These are phyloP conservation scores for Fraxinus excelsior DNA, from an alignment of 257 asterid genomes.

Conservation along the genomic window DNA sequence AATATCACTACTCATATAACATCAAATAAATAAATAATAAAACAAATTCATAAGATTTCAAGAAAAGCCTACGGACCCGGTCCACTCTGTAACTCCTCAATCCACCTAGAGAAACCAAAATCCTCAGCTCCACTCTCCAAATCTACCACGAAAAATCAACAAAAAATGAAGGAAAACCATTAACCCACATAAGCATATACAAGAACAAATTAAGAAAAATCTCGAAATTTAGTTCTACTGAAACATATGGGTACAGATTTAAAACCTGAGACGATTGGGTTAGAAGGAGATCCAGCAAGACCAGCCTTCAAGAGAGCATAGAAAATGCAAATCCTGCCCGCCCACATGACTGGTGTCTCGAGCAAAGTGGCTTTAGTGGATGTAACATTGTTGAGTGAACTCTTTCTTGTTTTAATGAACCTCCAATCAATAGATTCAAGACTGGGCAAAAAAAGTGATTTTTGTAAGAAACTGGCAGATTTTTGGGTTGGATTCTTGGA, in stretches of 20 bases:
- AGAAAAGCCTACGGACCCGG: conserved; percentile 64
- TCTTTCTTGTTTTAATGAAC: conserved; percentile 42
- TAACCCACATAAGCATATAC: not conserved
- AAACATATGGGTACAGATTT: not conserved
- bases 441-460: conserved; percentile 54
- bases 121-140: conserved; percentile 66
- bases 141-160: conserved; percentile 45
- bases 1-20: too few relatives aligned
- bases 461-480: conserved; percentile 38
- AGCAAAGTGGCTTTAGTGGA: conserved; percentile 52
- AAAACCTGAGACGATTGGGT: conserved; percentile 70
- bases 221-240: not conserved
- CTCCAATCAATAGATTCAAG: conserved; percentile 32
- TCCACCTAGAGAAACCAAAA: conserved; percentile 81
- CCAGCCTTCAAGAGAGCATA: conserved; percentile 90
- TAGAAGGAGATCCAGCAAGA: conserved; percentile 89
- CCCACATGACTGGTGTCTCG: conserved; percentile 86
- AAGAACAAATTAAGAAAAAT: not conserved
- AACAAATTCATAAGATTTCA: conserved; percentile 3
- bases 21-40: too few relatives aligned
- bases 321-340: conserved; percentile 81
- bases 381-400: conserved; percentile 21
- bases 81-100: conserved; percentile 62
- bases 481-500: conserved; percentile 39
- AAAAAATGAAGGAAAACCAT: not conserved